Percentiles rank a stretch among this genome's conserved stretches.
Evolutionary conservation across 2,329 filamentous ascomycete species (phyloP).

Genomic region (Fusarium humuli): DNA sequence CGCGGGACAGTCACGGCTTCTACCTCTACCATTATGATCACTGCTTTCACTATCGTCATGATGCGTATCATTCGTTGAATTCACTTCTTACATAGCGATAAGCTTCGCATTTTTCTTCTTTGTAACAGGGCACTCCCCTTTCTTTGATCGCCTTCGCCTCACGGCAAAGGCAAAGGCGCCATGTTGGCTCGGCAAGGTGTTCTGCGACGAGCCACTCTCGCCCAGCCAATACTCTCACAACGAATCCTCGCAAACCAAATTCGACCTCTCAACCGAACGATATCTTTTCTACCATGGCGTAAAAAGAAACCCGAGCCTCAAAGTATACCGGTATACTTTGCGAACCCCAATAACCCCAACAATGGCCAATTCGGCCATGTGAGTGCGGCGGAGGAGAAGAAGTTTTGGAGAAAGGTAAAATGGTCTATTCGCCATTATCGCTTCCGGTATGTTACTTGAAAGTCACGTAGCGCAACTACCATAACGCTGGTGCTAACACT

Average conservation of each 20-base stretch:
- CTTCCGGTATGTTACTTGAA: conserved; percentile 45
- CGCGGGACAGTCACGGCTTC: conserved; percentile 10
- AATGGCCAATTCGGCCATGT: not conserved
- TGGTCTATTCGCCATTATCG: conserved; percentile 31
- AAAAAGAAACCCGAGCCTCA: conserved; percentile 31
- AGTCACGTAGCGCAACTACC: not conserved
- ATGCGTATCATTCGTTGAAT: conserved; percentile 36
- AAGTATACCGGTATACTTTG: conserved; percentile 52
- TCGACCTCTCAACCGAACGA: conserved; percentile 41
- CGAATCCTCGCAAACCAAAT: conserved; percentile 39
- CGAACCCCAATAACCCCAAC: conserved; percentile 21
- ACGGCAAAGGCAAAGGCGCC: conserved; percentile 9
- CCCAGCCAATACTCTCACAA: conserved; percentile 3
- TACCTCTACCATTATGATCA: conserved; percentile 7
- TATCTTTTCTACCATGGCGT: conserved; percentile 53
- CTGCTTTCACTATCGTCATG: conserved; percentile 30
- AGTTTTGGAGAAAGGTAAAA: conserved; percentile 39
- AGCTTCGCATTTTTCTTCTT: conserved; percentile 1
- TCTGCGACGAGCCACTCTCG: conserved; percentile 40
- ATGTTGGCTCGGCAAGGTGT: conserved; percentile 45
- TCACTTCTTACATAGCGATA: conserved; percentile 3
- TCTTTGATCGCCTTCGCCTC: not conserved
- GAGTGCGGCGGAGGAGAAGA: conserved; percentile 24
- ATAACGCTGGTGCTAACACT: conserved; percentile 20
- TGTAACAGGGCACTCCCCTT: not conserved